Percentiles rank a stretch among this genome's conserved stretches.
phyloP scores from a whole-genome alignment of 2,329 filamentous ascomycete genomes.

The Coniella vitis region DNA sequence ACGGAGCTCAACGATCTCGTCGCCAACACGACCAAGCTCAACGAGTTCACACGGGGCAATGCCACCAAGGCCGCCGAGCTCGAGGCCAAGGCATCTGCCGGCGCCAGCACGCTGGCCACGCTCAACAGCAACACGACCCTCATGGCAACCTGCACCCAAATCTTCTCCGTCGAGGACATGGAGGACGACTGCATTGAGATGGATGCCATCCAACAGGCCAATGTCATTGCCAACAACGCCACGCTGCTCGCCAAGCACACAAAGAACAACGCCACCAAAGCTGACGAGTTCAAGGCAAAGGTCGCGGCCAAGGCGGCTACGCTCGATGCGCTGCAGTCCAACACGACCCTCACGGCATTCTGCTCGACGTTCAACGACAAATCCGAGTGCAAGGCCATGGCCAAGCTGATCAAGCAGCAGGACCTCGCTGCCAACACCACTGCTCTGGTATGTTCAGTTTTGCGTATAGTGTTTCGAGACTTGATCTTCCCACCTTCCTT shows the following conservation, averaged over 20 bases:
- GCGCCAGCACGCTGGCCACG: slow-evolving; percentile 23
- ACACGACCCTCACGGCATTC: slow-evolving; percentile 21
- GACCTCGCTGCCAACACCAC: slow-evolving; percentile 25
- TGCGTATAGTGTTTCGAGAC: no score
- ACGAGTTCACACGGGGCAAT: slow-evolving; percentile 27
- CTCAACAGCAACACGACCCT: slow-evolving; percentile 31
- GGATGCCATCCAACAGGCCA: slow-evolving; percentile 21
- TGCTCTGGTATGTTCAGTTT: slow-evolving; percentile 19
- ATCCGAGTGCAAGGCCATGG: slow-evolving; percentile 17
- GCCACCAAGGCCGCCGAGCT: slow-evolving; percentile 29
- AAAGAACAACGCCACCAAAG: slow-evolving; percentile 25
- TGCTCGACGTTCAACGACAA: slow-evolving; percentile 19
- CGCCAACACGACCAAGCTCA: slow-evolving; percentile 29
- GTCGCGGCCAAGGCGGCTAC: slow-evolving; percentile 17
- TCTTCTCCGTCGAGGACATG: slow-evolving; percentile 25
- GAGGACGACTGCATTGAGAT: slow-evolving; percentile 25
- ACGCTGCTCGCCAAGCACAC: slow-evolving; percentile 20
- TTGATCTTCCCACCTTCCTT: background rate
- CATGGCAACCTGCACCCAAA: slow-evolving; percentile 26
- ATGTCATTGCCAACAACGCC: slow-evolving; percentile 21
- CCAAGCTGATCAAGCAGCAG: slow-evolving; percentile 18
- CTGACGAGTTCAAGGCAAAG: slow-evolving; percentile 22
- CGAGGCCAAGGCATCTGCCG: slow-evolving; percentile 29
- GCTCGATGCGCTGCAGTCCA: slow-evolving; percentile 20
- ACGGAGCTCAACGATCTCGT: slow-evolving; percentile 26